phyloP scores from a whole-genome alignment of 2,329 filamentous ascomycete species.

The Neonectria coccinea region DNA sequence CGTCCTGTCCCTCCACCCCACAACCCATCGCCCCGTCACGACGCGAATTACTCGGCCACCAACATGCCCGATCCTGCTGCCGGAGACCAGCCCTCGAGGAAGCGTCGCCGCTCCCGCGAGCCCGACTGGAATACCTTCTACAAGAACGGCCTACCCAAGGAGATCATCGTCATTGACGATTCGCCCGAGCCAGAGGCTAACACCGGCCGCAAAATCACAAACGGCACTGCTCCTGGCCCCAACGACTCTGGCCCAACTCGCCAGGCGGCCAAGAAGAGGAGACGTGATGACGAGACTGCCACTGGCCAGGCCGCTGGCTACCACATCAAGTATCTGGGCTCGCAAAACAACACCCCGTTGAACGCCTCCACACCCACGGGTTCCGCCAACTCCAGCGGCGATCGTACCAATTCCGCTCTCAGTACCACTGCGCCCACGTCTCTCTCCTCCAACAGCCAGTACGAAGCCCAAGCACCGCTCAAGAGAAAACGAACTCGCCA shows the following conservation, averaged over 20 bases:
- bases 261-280: constrained; percentile 79
- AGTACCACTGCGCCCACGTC: constrained; percentile 93
- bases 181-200: constrained; percentile 69
- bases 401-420: constrained; percentile 82
- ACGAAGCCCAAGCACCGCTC: constrained; percentile 77
- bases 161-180: constrained; percentile 88
- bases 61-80: constrained; percentile 47
- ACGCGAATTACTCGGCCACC: constrained; percentile 42
- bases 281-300: constrained; percentile 68
- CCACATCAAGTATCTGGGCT: constrained; percentile 76
- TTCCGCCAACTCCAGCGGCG: constrained; percentile 83
- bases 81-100: constrained; percentile 54
- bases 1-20: constrained; percentile 49
- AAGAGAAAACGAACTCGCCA: constrained; percentile 92
- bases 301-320: constrained; percentile 72
- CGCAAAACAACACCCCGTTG: constrained; percentile 78
- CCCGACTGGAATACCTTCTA: constrained; percentile 87
- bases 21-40: constrained; percentile 44
- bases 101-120: constrained; percentile 69
- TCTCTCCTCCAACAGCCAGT: constrained; percentile 69
- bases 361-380: constrained; percentile 74
- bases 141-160: constrained; percentile 83
- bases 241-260: constrained; percentile 44
- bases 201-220: constrained; percentile 55
- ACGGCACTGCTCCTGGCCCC: constrained; percentile 49